Conservation (phyloP, 345 rosid genomes). For the Tarenaya hassleriana region DNA sequence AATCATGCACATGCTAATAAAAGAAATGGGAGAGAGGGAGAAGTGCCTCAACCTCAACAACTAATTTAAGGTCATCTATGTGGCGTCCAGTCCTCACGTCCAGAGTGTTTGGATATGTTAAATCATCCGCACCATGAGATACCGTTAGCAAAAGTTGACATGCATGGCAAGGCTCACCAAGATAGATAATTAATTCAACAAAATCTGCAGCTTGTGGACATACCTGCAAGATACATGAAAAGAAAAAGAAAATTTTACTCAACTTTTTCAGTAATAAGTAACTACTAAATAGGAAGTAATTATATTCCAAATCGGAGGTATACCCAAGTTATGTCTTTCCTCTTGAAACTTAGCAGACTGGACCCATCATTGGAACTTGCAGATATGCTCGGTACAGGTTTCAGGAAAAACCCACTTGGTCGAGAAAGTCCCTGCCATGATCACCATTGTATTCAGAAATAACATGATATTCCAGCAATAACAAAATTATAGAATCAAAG, state of each 20-base stretch:
- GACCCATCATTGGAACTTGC: conserved; percentile 52
- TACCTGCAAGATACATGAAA: conserved; percentile 44
- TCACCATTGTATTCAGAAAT: conserved; percentile 8
- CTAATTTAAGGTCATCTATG: conserved; percentile 72
- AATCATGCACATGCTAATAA: conserved; percentile 17
- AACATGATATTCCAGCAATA: conserved; percentile 6
- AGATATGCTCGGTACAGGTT: conserved; percentile 67
- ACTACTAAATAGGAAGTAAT: conserved; percentile 14
- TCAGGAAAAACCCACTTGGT: conserved; percentile 74
- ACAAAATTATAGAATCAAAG: conserved; percentile 15
- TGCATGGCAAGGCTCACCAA: conserved; percentile 93
- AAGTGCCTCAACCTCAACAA: conserved; percentile 57
- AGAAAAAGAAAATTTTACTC: conserved; percentile 11
- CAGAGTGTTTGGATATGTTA: conserved; percentile 71
- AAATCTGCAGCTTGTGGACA: conserved; percentile 80
- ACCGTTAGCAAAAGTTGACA: conserved; percentile 86
- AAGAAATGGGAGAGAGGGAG: conserved; percentile 26
- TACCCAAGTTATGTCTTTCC: conserved; percentile 85
- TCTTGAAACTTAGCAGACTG: conserved; percentile 70
- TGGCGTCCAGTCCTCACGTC: conserved; percentile 82
- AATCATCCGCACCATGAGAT: conserved; percentile 91
- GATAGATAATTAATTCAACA: conserved; percentile 81
- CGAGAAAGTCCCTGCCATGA: conserved; percentile 74
- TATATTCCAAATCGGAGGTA: conserved; percentile 26
- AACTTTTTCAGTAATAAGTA: conserved; percentile 5